Conservation (phyloP, 2,329 filamentous ascomycete species). For the Microsporum canis region DNA sequence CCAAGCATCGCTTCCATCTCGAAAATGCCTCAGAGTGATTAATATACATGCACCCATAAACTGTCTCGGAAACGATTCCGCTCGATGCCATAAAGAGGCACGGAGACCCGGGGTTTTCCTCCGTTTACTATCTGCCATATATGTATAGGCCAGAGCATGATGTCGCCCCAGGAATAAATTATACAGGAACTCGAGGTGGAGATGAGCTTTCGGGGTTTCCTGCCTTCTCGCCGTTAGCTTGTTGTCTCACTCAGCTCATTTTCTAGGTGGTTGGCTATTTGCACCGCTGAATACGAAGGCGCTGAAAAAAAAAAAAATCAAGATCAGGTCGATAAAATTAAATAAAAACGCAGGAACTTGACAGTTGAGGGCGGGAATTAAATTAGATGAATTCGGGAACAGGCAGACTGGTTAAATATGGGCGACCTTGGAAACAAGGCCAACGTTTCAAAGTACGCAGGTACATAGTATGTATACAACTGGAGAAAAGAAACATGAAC, state of each 20-base stretch:
- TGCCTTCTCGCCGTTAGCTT: not conserved
- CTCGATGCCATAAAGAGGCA: not conserved
- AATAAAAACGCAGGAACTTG: not conserved
- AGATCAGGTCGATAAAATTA: not conserved
- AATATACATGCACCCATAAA: not conserved
- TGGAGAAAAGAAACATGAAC: not conserved
- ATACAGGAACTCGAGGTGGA: not conserved
- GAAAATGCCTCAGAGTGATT: not conserved
- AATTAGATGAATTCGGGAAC: not conserved
- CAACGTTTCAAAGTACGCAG: not conserved
- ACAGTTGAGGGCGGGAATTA: not conserved
- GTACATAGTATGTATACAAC: not conserved
- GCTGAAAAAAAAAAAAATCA: not conserved
- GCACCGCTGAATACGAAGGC: not conserved
- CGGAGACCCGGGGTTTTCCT: not conserved
- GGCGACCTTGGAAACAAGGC: not conserved
- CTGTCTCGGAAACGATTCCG: not conserved
- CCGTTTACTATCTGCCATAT: not conserved
- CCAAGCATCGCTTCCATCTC: not conserved
- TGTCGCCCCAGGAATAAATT: not conserved
- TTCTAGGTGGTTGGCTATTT: not conserved
- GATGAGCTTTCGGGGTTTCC: not conserved
- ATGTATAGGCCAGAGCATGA: not conserved
- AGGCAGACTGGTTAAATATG: not conserved
- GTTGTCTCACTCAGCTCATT: not conserved